A percentile compares a stretch with the other conserved stretches of the same genome.
Conservation (phyloP, 2,329 filamentous ascomycete species). For the Alternaria sp. region DNA sequence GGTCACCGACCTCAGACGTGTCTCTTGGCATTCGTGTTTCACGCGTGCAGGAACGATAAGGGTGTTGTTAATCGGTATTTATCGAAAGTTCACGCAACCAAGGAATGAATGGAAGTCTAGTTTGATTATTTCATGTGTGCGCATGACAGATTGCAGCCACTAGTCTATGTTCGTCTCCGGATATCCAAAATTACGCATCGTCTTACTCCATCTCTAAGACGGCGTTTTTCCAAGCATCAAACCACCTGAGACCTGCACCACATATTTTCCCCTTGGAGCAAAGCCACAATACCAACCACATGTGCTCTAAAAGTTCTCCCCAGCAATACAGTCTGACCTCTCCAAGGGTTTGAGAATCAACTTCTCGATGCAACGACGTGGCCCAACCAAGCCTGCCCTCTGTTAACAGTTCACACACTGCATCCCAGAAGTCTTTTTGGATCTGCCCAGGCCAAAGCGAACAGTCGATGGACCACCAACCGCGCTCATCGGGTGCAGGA, state of each 20-base stretch:
- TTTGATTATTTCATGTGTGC: background rate
- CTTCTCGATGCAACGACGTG: constrained; percentile 62
- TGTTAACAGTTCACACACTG: constrained; percentile 67
- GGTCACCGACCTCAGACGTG: constrained; percentile 21
- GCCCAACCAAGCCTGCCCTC: constrained; percentile 72
- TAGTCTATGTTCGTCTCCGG: background rate
- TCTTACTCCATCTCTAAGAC: constrained; percentile 61
- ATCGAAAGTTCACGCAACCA: background rate
- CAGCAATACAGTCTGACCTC: constrained; percentile 76
- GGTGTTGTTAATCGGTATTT: background rate
- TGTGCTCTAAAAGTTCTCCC: constrained; percentile 74
- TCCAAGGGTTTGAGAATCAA: constrained; percentile 38
- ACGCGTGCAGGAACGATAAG: constrained; percentile 9
- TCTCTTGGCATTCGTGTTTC: constrained; percentile 21
- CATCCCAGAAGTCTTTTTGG: constrained; percentile 67
- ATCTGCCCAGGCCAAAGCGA: constrained; percentile 60
- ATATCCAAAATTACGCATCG: background rate
- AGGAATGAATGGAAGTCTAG: background rate
- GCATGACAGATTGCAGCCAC: background rate
- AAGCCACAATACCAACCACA: constrained; percentile 78
- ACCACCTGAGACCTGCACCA: constrained; percentile 68
- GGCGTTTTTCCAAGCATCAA: constrained; percentile 67
- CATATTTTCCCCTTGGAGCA: constrained; percentile 71
- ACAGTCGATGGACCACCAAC: constrained; percentile 76
- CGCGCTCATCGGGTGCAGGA: constrained; percentile 71